phyloP scores from a whole-genome alignment of 805 yeast species.

The Yarrowia yakushimensis region DNA sequence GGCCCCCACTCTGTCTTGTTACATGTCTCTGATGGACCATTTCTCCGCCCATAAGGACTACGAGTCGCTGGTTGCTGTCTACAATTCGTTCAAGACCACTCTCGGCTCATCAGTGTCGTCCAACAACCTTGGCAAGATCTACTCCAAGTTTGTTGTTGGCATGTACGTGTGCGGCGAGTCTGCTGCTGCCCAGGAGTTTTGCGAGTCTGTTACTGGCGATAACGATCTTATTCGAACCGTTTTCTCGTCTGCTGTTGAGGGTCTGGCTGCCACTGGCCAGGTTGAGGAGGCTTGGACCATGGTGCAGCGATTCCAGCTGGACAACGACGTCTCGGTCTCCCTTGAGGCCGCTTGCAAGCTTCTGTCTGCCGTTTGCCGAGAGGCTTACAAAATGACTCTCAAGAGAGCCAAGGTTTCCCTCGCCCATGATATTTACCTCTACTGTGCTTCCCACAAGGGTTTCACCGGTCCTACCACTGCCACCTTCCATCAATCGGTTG shows the following conservation, averaged over 20 bases:
- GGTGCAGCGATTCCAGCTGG: constrained; percentile 1
- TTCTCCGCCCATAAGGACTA: background rate
- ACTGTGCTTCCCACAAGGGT: constrained; percentile 6
- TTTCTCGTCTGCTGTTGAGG: background rate
- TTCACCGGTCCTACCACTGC: background rate
- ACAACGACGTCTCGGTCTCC: background rate
- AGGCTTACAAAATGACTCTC: background rate
- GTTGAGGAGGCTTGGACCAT: constrained; percentile 1
- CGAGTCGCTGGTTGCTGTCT: constrained; percentile 6
- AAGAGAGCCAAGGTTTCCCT: background rate
- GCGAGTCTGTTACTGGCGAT: background rate
- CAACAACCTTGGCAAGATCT: background rate
- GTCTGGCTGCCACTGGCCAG: background rate
- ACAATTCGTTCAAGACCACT: background rate
- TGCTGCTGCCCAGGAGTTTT: background rate
- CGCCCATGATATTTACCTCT: constrained; percentile 1
- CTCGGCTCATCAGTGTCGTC: background rate
- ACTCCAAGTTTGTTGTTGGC: constrained; percentile 8
- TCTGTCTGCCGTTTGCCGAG: background rate
- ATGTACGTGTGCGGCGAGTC: background rate
- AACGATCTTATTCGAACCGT: background rate
- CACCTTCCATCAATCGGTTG: background rate
- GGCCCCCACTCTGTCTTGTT: constrained; percentile 3
- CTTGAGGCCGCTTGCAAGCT: constrained; percentile 1
- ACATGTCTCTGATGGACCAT: constrained; percentile 22